These are phyloP conservation scores for Nicotiana attenuata DNA, from an alignment of 257 asterid species.

Conservation along the genomic window DNA sequence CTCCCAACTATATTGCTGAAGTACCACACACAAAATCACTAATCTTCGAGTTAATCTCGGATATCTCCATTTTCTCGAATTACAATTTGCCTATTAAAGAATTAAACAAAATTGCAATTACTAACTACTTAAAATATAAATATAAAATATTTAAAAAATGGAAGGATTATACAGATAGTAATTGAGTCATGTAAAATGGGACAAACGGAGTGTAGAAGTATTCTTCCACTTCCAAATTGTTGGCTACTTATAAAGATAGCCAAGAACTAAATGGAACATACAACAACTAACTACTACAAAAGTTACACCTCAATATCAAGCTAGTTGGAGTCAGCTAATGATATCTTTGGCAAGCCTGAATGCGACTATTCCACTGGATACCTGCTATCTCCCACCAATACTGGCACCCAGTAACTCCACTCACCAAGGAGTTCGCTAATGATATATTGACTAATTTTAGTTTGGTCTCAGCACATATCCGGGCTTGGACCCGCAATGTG, in stretches of 20 bases:
- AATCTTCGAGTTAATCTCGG: neutral
- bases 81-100: neutral
- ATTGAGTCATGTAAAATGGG: neutral
- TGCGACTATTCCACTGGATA: too few relatives aligned
- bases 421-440: neutral
- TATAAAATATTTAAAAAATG: neutral
- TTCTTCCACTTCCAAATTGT: neutral
- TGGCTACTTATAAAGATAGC: neutral
- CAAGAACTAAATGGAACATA: neutral
- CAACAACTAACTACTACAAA: neutral
- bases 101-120: neutral
- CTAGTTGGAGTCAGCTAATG: neutral
- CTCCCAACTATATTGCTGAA: neutral
- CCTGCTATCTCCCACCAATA: too few relatives aligned
- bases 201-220: neutral
- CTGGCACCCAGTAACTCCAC: too few relatives aligned
- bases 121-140: neutral
- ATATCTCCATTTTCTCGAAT: neutral
- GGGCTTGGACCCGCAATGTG: neutral
- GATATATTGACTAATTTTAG: neutral
- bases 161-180: neutral
- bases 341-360: neutral
- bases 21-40: neutral
- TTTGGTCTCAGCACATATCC: neutral
- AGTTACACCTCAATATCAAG: neutral